These are phyloP conservation scores for Saposhnikovia divaricata DNA, from an alignment of 129 eudicot species.

Conservation along the genomic window DNA sequence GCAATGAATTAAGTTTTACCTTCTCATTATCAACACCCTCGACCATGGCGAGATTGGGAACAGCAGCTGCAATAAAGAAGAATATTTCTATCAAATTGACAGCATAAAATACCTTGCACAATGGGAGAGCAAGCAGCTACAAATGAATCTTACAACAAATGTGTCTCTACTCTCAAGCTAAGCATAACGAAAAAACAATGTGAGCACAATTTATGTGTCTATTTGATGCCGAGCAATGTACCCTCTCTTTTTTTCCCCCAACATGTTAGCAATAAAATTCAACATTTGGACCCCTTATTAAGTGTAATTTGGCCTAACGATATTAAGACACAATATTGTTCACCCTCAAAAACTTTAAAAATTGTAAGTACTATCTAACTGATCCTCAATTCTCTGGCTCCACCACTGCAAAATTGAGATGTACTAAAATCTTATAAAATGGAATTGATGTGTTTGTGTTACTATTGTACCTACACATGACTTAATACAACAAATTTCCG, in stretches of 20 bases:
- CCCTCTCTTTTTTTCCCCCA: no score
- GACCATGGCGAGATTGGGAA: slow-evolving; percentile 81
- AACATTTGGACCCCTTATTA: not conserved
- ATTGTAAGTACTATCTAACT: not conserved
- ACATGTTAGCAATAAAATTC: not conserved
- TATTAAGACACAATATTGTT: no score
- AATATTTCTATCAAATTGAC: not conserved
- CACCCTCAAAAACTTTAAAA: not conserved
- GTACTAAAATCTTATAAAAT: no score
- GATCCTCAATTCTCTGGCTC: not conserved
- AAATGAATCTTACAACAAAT: not conserved
- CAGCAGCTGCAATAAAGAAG: slow-evolving; percentile 61
- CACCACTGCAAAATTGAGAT: no score
- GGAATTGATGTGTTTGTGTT: no score
- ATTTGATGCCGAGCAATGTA: not conserved
- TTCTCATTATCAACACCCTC: slow-evolving; percentile 80
- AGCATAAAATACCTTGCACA: not conserved
- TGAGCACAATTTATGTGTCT: not conserved
- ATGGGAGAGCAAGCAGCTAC: not conserved
- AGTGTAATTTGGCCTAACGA: no score
- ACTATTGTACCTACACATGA: not conserved
- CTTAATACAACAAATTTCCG: not conserved
- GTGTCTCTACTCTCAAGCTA: not conserved
- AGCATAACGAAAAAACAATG: not conserved
- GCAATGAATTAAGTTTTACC: slow-evolving; percentile 35